Evolutionary conservation across 1,284 basidiomycete species (phyloP).

Genomic region (Sparassis latifolia): DNA sequence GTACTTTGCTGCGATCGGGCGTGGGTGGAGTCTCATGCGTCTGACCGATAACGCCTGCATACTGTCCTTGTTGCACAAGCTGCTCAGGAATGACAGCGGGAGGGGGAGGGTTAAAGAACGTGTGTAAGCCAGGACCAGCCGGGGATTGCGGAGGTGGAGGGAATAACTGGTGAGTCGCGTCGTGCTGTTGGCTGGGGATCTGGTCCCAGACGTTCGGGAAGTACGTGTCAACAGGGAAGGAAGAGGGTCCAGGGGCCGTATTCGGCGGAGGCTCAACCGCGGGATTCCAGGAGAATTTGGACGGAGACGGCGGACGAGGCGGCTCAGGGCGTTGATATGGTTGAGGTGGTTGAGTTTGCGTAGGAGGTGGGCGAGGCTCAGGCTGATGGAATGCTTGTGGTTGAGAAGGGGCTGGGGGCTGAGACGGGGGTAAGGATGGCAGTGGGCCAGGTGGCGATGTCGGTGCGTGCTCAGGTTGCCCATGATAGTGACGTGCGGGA

Average conservation of each 20-base stretch:
- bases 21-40: constrained; percentile 30
- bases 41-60: constrained; percentile 53
- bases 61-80: constrained; percentile 54
- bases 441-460: constrained; percentile 6
- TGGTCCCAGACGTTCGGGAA: constrained; percentile 73
- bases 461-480: background rate
- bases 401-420: too few relatives aligned
- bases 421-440: too few relatives aligned
- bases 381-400: too few relatives aligned
- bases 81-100: constrained; percentile 52
- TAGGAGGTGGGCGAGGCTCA: too few relatives aligned
- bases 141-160: constrained; percentile 17
- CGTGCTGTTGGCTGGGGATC: constrained; percentile 33
- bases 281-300: constrained; percentile 62
- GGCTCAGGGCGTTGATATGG: constrained; percentile 8
- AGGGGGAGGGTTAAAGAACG: constrained; percentile 58
- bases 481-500: constrained; percentile 5
- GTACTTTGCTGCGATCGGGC: constrained; percentile 71
- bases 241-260: constrained; percentile 38
- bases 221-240: constrained; percentile 63
- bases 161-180: constrained; percentile 26
- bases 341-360: too few relatives aligned
- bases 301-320: constrained; percentile 49
- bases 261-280: constrained; percentile 71
- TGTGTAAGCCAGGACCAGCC: constrained; percentile 29